Evolutionary conservation across 2,329 filamentous ascomycete genomes (phyloP).

Genomic region (Apiospora pterosperma): DNA sequence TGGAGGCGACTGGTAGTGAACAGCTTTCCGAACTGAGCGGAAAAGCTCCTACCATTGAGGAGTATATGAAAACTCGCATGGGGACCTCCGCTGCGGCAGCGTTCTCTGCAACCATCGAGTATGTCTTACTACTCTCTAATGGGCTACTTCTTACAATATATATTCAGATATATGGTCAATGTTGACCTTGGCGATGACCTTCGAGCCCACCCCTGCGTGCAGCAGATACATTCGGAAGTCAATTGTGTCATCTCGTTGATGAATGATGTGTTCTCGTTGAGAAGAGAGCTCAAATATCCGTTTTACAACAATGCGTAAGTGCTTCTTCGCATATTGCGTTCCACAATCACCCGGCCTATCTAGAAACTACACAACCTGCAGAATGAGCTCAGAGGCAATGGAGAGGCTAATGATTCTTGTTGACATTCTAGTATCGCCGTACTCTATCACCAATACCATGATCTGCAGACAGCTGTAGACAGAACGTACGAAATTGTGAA

Average conservation of each 20-base stretch:
- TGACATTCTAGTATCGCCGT: constrained; percentile 11
- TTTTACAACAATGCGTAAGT: constrained; percentile 14
- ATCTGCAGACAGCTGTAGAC: constrained; percentile 12
- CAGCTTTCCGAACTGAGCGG: constrained; percentile 13
- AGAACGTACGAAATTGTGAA: constrained; percentile 10
- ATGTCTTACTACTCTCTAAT: background rate
- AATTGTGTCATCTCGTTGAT: constrained; percentile 17
- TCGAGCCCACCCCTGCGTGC: constrained; percentile 9
- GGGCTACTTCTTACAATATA: no score
- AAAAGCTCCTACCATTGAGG: constrained; percentile 12
- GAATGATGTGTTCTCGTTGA: constrained; percentile 33
- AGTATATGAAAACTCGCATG: constrained; percentile 12
- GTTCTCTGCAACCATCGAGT: background rate
- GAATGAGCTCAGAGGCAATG: no score
- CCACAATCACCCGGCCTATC: no score
- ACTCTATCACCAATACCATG: constrained; percentile 12
- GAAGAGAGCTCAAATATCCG: constrained; percentile 11
- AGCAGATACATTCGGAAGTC: constrained; percentile 2
- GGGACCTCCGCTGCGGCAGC: constrained; percentile 10
- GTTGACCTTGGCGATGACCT: constrained; percentile 14
- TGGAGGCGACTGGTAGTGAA: constrained; percentile 9
- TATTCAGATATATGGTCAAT: constrained; percentile 9
- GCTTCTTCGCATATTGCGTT: no score
- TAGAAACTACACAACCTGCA: no score
- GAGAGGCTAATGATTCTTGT: no score